Evolutionary conservation across 352 stramenopile genomes (phyloP), one percentile per base, ranked within the genome.

Genomic region (Pelagophyceae sp.): DNA sequence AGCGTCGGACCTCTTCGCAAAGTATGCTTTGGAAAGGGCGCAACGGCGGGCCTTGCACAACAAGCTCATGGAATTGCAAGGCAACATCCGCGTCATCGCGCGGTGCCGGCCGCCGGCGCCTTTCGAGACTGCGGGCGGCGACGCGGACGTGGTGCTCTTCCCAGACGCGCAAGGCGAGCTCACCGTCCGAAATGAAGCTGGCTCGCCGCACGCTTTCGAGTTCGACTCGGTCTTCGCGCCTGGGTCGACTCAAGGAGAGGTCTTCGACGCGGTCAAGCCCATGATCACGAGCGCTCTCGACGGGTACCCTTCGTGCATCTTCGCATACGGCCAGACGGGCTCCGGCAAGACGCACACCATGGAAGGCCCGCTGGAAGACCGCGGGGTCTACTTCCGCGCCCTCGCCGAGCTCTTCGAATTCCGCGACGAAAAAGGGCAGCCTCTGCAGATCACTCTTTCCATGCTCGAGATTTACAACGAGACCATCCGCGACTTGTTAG

Each of bases 81-180:
- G 94, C 38, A 98, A 98, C 78, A 94, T 98, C 79, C 89, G 94
- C 5, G 94, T 98, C 17, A 87, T 97, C 60, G 91, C 94, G 17
- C 89, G 94, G 0, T 78, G 97, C 78, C 90, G 94, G 77, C 94
- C 94, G 19, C 93, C 97, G 77, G 75, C 97, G 72, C 86, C 87
- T 27, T 92, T 89, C 31, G 92, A 97, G 72, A 87, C n/a, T 27
- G 54, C 27, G 29, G 31, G 23, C 45, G 72, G 38, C 31, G 33
- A 23, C 31, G 33, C 20, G 23, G 74, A 37, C 6, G 33, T 64
- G 75, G 75, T 77, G 25, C 67, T 84, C 45, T 75, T 85, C 25
- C 80, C 80, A 23, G 69, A 72, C 33, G 76, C 69, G 45, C 65
- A 75, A 29, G 82, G 82, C 64, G 83, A 82, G 38, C 27, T 84